phyloP scores from a whole-genome alignment of 768 basidiomycete species.

The Coprinellus micaceus region DNA sequence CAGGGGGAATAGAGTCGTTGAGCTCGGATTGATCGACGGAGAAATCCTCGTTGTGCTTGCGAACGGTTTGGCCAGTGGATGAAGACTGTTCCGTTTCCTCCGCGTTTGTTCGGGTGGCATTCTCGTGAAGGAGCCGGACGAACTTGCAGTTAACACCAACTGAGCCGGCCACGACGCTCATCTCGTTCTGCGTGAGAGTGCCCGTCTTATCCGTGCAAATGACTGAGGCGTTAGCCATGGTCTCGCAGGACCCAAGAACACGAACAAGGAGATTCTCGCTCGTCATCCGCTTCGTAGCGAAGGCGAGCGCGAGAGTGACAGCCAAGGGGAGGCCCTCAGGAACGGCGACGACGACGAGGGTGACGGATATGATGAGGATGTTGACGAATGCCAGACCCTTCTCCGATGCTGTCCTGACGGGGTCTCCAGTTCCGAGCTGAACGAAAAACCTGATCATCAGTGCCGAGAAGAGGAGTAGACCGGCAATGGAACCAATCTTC shows the following conservation, averaged over 20 bases:
- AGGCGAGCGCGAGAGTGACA: conserved; percentile 93
- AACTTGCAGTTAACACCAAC: conserved; percentile 95
- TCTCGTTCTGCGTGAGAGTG: conserved; percentile 90
- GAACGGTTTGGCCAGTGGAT: conserved; percentile 22
- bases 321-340: conserved; percentile 79
- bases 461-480: conserved; percentile 72
- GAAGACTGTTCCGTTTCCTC: conserved; percentile 42
- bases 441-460: conserved; percentile 96
- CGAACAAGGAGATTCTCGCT: conserved; percentile 92
- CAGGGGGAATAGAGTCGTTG: conserved; percentile 56
- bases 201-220: conserved; percentile 97
- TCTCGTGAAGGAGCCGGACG: conserved; percentile 71
- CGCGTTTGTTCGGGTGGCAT: conserved; percentile 68
- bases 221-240: conserved; percentile 97
- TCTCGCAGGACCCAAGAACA: conserved; percentile 94
- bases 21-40: conserved; percentile 78
- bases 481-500: conserved; percentile 80
- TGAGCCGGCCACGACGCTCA: conserved; percentile 96
- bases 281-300: conserved; percentile 98
- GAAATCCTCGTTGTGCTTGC: conserved; percentile 68
- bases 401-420: conserved; percentile 62
- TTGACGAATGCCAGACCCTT: conserved; percentile 91
- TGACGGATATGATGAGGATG: conserved; percentile 92
- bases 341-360: conserved; percentile 55
- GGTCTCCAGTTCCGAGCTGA: conserved; percentile 62